phyloP scores from a whole-genome alignment of 2,329 filamentous ascomycete genomes.

The Fusarium sublunatum region DNA sequence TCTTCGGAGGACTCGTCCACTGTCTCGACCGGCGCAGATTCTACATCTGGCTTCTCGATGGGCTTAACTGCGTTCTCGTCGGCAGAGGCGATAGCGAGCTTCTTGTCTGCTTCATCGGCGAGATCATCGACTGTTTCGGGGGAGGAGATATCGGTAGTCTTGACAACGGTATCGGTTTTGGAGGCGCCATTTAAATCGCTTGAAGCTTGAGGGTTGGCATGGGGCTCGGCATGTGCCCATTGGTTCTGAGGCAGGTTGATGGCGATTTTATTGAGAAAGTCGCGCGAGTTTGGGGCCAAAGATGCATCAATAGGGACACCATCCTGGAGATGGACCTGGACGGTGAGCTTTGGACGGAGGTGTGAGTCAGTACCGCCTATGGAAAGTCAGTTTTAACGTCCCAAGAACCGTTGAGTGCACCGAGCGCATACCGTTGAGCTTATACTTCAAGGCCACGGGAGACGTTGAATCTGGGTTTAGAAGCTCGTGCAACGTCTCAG shows the following conservation, averaged over 20 bases:
- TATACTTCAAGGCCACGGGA: constrained; percentile 63
- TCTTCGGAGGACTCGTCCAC: not conserved
- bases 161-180: constrained; percentile 4
- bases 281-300: constrained; percentile 72
- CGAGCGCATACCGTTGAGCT: constrained; percentile 59
- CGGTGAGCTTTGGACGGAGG: constrained; percentile 75
- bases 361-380: constrained; percentile 55
- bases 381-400: constrained; percentile 15
- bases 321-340: constrained; percentile 74
- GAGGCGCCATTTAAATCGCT: constrained; percentile 10
- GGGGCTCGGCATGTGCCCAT: constrained; percentile 6
- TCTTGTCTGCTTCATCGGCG: constrained; percentile 16
- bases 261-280: constrained; percentile 71
- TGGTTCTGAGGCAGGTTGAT: constrained; percentile 51
- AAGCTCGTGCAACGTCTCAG: constrained; percentile 74
- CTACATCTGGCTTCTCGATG: not conserved
- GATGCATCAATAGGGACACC: constrained; percentile 76
- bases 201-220: not conserved
- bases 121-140: constrained; percentile 20
- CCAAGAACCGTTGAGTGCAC: constrained; percentile 23
- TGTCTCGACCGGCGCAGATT: not conserved
- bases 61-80: not conserved
- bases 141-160: constrained; percentile 5
- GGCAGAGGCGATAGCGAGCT: constrained; percentile 19
- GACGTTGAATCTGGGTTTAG: constrained; percentile 63